Conservation (phyloP, 2,329 filamentous ascomycete genomes). For the Didymella lethalis region DNA sequence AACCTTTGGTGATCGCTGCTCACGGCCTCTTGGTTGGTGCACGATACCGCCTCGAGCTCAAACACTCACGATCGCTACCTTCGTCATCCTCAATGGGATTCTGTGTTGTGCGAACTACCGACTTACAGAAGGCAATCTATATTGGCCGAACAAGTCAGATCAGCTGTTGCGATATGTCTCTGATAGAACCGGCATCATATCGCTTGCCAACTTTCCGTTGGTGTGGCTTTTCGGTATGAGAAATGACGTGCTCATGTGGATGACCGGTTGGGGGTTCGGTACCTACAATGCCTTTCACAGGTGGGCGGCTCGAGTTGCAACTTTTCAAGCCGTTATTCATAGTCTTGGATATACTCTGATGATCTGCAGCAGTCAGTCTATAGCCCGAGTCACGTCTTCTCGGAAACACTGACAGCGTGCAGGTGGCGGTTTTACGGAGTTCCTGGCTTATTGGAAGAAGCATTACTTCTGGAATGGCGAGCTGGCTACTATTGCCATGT, state of each 20-base stretch:
- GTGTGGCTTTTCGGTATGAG: slow-evolving; percentile 73
- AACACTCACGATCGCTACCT: slow-evolving; percentile 54
- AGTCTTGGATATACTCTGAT: slow-evolving; percentile 66
- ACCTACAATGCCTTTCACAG: slow-evolving; percentile 74
- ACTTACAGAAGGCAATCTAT: slow-evolving; percentile 57
- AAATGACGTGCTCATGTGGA: slow-evolving; percentile 71
- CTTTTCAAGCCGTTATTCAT: slow-evolving; percentile 68
- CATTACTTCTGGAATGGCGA: slow-evolving; percentile 62
- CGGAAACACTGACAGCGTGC: background rate
- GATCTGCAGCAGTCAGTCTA: slow-evolving; percentile 43
- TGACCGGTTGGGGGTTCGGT: slow-evolving; percentile 73
- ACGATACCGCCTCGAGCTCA: slow-evolving; percentile 60
- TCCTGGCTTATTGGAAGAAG: slow-evolving; percentile 47
- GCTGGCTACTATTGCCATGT: slow-evolving; percentile 56
- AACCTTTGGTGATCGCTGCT: slow-evolving; percentile 53
- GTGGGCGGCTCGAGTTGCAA: slow-evolving; percentile 69
- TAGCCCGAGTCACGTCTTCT: background rate
- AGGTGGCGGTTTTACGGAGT: slow-evolving; percentile 51
- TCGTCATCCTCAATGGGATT: slow-evolving; percentile 56
- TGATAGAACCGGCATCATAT: slow-evolving; percentile 70
- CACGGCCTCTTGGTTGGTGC: slow-evolving; percentile 53
- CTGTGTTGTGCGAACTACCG: slow-evolving; percentile 57
- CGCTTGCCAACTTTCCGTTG: slow-evolving; percentile 69
- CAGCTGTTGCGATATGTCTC: slow-evolving; percentile 65
- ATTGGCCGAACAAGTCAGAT: slow-evolving; percentile 44